Evolutionary conservation across 2,329 filamentous ascomycete genomes (phyloP), one percentile per base, ranked within the genome.

Genomic region (Claviceps citrina): DNA sequence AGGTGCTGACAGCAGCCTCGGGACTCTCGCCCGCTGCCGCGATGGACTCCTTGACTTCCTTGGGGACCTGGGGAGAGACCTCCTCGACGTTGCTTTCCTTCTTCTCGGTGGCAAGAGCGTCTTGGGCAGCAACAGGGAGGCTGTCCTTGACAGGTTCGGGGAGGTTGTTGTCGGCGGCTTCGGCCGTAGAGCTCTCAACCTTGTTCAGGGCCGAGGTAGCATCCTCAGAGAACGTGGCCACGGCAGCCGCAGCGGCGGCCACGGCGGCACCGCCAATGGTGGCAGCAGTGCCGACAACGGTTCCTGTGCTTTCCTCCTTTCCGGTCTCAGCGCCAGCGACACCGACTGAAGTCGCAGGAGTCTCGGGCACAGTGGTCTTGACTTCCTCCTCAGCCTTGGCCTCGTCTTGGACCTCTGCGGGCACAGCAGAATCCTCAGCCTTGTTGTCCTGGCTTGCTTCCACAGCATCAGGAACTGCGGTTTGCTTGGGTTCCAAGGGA

Each of bases 401-500:
- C 71, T 86, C 86, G 51, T 83, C 81, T 48, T 68, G 58, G 7
- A 86, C 78, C 51, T 81, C 79, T 31, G 71, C 66, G 24, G 73
- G 62, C 43, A 76, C 66, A 28, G 70, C 78, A 48, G 77, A 78
- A 9, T 82, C 80, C 55, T 84, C 81, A 16, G 80, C 79, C 54
- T 77, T 71, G 48, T 77, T 71, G 48, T 76, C 66, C 54, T 86
- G 80, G 61, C 78, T 84, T 52, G 84, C 73, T 53, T 73, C 78
- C 39, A 86, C 81, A 31, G 80, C 59, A 13, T 52, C 50, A 26
- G 52, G 45, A 8, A 49, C 65, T 13, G 22, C 24, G 15, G 24
- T 7, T 12, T 26, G 22, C 44, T 59, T 61, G 41, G 62, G 64
- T 54, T 81, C 76, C 39, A 81, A 66, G 32, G 82, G 80, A 27